phyloP scores from a whole-genome alignment of 176 grass and related monocot genomes.

The Oryza nivara region DNA sequence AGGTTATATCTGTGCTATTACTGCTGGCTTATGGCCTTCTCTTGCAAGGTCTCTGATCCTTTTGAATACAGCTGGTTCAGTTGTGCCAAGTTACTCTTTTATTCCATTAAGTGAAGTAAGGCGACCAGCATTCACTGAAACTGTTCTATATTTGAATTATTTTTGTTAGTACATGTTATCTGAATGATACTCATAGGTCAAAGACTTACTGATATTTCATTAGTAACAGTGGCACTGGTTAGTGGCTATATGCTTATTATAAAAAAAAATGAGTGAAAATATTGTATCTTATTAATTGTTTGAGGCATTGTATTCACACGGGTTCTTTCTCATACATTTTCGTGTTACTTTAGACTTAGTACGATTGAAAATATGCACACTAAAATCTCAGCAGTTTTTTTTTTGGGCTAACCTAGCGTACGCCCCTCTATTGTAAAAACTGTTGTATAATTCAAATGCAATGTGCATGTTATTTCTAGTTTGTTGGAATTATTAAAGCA shows the following conservation, averaged over 20 bases:
- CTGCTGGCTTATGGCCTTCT: conserved; percentile 81
- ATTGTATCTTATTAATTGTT: conserved; percentile 10
- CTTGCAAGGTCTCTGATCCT: conserved; percentile 84
- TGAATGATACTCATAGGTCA: conserved; percentile 24
- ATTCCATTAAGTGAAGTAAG: conserved; percentile 74
- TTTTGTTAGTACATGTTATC: neutral
- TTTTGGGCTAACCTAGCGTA: neutral
- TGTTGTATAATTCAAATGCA: neutral
- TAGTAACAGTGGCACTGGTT: conserved; percentile 11
- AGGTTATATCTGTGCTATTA: conserved; percentile 83
- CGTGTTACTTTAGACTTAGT: neutral
- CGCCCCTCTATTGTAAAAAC: conserved; percentile 22
- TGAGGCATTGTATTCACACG: neutral
- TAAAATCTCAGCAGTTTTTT: conserved; percentile 25
- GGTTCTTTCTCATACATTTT: conserved; percentile 17
- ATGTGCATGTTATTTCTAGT: conserved; percentile 29
- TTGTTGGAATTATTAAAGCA: conserved; percentile 24
- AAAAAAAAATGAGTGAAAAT: neutral
- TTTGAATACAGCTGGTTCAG: conserved; percentile 84
- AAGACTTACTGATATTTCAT: conserved; percentile 26
- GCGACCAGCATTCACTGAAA: conserved; percentile 10
- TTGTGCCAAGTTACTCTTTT: conserved; percentile 76
- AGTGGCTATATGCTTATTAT: neutral
- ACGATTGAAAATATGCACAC: neutral
- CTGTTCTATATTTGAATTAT: conserved; percentile 3